A percentile compares a stretch with the other conserved stretches of the same genome.
These are phyloP conservation scores for Hypericum androsaemum DNA, from an alignment of 345 rosid genomes.

Conservation along the genomic window DNA sequence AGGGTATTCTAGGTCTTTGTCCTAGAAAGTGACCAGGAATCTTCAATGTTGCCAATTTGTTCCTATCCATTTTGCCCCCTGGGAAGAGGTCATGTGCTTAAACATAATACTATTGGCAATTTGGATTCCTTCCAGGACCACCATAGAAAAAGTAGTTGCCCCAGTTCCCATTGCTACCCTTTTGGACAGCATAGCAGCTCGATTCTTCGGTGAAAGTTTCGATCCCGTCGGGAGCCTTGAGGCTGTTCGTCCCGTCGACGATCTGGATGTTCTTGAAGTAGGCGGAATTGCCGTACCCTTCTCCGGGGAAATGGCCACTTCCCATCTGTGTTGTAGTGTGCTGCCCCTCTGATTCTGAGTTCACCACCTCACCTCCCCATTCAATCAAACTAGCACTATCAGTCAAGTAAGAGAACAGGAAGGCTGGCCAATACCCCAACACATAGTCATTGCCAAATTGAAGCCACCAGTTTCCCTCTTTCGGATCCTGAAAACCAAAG, in stretches of 20 bases:
- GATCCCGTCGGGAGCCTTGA: constrained; percentile 33
- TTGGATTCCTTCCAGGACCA: constrained; percentile 41
- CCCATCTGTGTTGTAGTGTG: constrained; percentile 14
- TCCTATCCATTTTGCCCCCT: too few relatives aligned
- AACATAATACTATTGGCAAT: constrained; percentile 23
- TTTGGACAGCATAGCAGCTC: not conserved
- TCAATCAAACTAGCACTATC: constrained; percentile 13
- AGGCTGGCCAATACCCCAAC: constrained; percentile 91
- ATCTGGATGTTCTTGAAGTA: not conserved
- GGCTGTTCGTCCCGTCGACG: not conserved
- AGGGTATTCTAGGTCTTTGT: too few relatives aligned
- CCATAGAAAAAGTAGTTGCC: constrained; percentile 10
- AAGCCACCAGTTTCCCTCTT: constrained; percentile 99
- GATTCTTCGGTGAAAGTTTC: constrained; percentile 53
- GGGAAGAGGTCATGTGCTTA: too few relatives aligned
- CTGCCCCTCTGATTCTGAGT: not conserved
- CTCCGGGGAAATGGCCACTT: constrained; percentile 13
- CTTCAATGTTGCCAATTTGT: too few relatives aligned
- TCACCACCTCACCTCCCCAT: constrained; percentile 9
- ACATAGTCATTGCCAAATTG: constrained; percentile 84
- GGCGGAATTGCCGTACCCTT: constrained; percentile 8
- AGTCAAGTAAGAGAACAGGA: constrained; percentile 82
- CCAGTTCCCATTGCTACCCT: not conserved
- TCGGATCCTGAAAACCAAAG: constrained; percentile 63
- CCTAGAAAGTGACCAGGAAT: too few relatives aligned